Evolutionary conservation across 805 yeast genomes (phyloP).

Genomic region (Kuraishia piskuri): DNA sequence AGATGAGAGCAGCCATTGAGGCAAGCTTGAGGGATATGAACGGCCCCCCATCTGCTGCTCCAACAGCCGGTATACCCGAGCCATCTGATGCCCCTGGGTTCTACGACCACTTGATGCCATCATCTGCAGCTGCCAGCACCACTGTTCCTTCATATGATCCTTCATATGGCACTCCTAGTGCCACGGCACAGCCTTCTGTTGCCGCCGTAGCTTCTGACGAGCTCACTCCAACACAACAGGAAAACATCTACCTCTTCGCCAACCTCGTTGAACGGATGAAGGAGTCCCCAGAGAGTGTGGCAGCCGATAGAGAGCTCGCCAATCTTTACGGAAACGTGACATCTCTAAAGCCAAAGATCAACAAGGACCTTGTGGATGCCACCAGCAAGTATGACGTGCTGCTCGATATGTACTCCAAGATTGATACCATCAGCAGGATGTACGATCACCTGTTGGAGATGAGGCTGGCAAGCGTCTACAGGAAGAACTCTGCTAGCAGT

Average conservation of each 20-base stretch:
- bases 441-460: slow-evolving; percentile 70
- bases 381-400: slow-evolving; percentile 54
- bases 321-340: slow-evolving; percentile 53
- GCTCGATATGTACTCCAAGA: slow-evolving; percentile 68
- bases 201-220: slow-evolving; percentile 13
- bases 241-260: slow-evolving; percentile 58
- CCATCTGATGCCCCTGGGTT: slow-evolving; percentile 4
- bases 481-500: neutral
- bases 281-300: slow-evolving; percentile 31
- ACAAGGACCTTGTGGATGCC: slow-evolving; percentile 47
- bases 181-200: neutral
- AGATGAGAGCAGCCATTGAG: slow-evolving; percentile 88
- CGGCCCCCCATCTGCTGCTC: slow-evolving; percentile 2
- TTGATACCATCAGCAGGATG: slow-evolving; percentile 65
- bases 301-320: slow-evolving; percentile 40
- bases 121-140: neutral
- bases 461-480: slow-evolving; percentile 31
- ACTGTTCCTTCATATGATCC: slow-evolving; percentile 4
- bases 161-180: slow-evolving; percentile 2
- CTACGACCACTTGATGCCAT: slow-evolving; percentile 11
- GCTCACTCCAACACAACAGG: slow-evolving; percentile 57
- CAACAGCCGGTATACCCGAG: slow-evolving; percentile 2
- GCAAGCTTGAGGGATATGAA: slow-evolving; percentile 79
- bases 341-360: slow-evolving; percentile 61
- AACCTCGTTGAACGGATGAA: slow-evolving; percentile 50